These are phyloP conservation scores for Termitomyces sp. DNA, from an alignment of 1,284 basidiomycete species.

Conservation along the genomic window DNA sequence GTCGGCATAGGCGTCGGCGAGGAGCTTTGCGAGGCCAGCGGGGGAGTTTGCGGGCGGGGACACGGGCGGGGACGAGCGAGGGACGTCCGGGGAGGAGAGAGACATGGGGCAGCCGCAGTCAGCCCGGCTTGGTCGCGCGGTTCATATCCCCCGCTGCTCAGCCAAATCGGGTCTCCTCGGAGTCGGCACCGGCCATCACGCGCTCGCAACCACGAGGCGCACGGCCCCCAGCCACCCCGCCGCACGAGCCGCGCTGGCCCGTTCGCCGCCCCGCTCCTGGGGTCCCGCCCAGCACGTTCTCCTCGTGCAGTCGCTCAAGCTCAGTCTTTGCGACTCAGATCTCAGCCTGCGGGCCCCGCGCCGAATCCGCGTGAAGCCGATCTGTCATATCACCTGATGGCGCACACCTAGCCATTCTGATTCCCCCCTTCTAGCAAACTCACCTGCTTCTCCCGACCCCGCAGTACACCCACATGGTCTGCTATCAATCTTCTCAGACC, in stretches of 20 bases:
- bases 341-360: too few relatives aligned
- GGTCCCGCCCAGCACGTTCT: too few relatives aligned
- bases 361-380: too few relatives aligned
- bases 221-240: constrained; percentile 11
- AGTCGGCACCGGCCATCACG: constrained; percentile 20
- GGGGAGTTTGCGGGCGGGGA: constrained; percentile 12
- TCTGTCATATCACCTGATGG: too few relatives aligned
- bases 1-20: constrained; percentile 47
- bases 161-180: not conserved
- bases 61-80: not conserved
- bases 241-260: not conserved
- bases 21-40: constrained; percentile 51
- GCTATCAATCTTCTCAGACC: too few relatives aligned
- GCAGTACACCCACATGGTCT: too few relatives aligned
- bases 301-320: too few relatives aligned
- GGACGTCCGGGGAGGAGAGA: constrained; percentile 9
- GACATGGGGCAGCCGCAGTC: not conserved
- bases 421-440: too few relatives aligned
- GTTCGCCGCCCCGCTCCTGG: constrained; percentile 3
- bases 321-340: too few relatives aligned
- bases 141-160: not conserved
- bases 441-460: too few relatives aligned
- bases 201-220: constrained; percentile 16
- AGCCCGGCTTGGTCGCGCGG: not conserved
- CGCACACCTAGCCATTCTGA: too few relatives aligned